A percentile compares a stretch with the other conserved stretches of the same genome.
These are phyloP conservation scores for Sporobolomyces phaffii DNA, from an alignment of 768 basidiomycete genomes.

Conservation along the genomic window DNA sequence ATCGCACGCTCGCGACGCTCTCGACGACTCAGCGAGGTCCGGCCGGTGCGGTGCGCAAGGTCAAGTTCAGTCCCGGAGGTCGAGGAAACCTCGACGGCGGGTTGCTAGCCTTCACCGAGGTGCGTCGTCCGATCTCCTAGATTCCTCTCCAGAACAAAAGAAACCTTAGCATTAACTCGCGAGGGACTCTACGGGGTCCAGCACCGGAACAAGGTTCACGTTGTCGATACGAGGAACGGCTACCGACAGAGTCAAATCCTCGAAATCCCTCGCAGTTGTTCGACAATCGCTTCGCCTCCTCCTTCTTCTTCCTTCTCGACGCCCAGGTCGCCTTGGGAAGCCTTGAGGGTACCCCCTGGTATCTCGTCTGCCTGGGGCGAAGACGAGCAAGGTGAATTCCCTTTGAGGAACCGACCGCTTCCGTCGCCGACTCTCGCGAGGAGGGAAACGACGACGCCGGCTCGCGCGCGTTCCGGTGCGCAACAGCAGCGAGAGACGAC, in stretches of 20 bases:
- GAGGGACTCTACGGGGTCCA: too few species aligned
- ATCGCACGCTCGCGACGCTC: conserved; percentile 29
- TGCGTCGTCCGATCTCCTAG: conserved; percentile 45
- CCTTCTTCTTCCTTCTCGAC: background rate
- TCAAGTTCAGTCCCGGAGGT: conserved; percentile 73
- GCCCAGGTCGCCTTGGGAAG: too few species aligned
- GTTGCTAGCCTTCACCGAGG: conserved; percentile 84
- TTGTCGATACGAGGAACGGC: conserved; percentile 78
- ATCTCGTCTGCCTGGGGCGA: too few species aligned
- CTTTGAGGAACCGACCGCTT: background rate
- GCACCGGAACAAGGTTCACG: conserved; percentile 75
- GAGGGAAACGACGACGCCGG: too few species aligned
- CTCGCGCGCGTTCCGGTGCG: too few species aligned
- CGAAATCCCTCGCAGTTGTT: too few species aligned
- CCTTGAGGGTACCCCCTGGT: too few species aligned
- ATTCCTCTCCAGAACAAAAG: too few species aligned
- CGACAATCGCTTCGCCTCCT: background rate
- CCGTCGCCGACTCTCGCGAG: background rate
- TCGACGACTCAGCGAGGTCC: conserved; percentile 48
- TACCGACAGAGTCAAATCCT: conserved; percentile 53
- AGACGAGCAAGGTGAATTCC: background rate
- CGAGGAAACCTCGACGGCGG: conserved; percentile 54
- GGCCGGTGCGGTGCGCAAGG: conserved; percentile 71
- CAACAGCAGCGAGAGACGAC: too few species aligned
- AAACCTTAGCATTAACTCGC: too few species aligned